phyloP scores from a whole-genome alignment of 805 yeast genomes.

The Nakazawaea molendinolei region DNA sequence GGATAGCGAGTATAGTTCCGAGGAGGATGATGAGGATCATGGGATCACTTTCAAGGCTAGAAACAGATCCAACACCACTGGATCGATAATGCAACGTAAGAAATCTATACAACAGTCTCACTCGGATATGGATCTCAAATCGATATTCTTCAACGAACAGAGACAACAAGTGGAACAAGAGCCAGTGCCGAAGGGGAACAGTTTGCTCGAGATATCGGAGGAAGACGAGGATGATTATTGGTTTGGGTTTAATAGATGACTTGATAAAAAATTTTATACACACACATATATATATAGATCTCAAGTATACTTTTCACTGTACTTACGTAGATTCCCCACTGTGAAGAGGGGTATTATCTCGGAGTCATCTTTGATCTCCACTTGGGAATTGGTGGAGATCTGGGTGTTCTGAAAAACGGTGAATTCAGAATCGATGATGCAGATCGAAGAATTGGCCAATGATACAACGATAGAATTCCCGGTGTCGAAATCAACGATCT shows the following conservation, averaged over 20 bases:
- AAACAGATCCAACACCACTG: conserved; percentile 11
- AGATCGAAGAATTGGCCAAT: conserved; percentile 1
- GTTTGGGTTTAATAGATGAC: conserved; percentile 12
- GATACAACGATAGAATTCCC: conserved; percentile 1
- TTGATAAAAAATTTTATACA: neutral
- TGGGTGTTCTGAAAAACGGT: neutral
- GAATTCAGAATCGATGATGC: neutral
- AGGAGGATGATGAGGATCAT: conserved; percentile 3
- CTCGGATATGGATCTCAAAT: conserved; percentile 1
- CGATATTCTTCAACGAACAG: conserved; percentile 3
- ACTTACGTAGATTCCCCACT: conserved; percentile 47
- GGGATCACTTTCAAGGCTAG: conserved; percentile 8
- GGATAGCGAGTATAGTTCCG: conserved; percentile 1
- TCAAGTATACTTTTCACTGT: conserved; percentile 39
- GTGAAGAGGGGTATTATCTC: conserved; percentile 49
- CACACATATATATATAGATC: neutral
- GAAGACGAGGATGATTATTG: conserved; percentile 11
- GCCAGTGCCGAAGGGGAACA: too few species aligned
- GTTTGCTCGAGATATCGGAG: conserved; percentile 5
- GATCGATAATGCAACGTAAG: conserved; percentile 3
- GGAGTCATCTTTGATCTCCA: conserved; percentile 21
- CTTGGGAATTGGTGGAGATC: conserved; percentile 1
- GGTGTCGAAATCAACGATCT: conserved; percentile 2
- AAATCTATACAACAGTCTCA: neutral
- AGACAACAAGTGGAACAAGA: neutral